Percentiles rank a stretch among this genome's conserved stretches.
These are phyloP conservation scores for Neofusicoccum ribis DNA, from an alignment of 2,329 filamentous ascomycete genomes.

Conservation along the genomic window DNA sequence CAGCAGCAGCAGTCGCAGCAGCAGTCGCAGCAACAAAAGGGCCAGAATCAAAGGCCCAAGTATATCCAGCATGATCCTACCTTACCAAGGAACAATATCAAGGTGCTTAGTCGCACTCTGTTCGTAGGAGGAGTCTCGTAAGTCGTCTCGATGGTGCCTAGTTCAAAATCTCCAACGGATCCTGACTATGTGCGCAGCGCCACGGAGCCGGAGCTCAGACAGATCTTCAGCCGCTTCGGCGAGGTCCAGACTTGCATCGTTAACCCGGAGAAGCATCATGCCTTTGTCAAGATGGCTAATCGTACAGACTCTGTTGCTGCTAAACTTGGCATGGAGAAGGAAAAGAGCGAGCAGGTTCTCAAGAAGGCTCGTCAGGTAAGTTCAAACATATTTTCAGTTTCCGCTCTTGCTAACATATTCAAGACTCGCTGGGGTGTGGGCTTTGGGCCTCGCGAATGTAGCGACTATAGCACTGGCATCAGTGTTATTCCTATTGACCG, in stretches of 20 bases:
- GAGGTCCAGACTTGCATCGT: constrained; percentile 96
- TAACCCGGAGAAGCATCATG: constrained; percentile 96
- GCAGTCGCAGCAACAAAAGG: constrained; percentile 22
- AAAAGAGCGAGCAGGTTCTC: constrained; percentile 69
- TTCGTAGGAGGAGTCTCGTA: constrained; percentile 95
- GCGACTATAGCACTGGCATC: constrained; percentile 88
- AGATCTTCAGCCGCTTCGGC: constrained; percentile 78
- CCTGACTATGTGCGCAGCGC: constrained; percentile 31
- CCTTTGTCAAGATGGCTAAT: constrained; percentile 97
- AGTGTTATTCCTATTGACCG: constrained; percentile 91
- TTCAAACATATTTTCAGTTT: not conserved
- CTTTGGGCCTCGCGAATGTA: constrained; percentile 95
- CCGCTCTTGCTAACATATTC: constrained; percentile 4
- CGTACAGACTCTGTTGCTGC: constrained; percentile 81
- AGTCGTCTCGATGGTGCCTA: constrained; percentile 43
- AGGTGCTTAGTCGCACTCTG: constrained; percentile 89
- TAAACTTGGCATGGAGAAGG: constrained; percentile 83
- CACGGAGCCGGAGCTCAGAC: constrained; percentile 77
- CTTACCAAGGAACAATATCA: constrained; percentile 76
- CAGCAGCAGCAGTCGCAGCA: not conserved
- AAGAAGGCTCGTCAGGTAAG: constrained; percentile 55
- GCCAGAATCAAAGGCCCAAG: constrained; percentile 53
- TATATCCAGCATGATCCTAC: constrained; percentile 77
- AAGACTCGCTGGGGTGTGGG: constrained; percentile 97
- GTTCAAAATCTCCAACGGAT: not conserved